Conservation (phyloP, 73 alveolate species). For the Tetrahymena malaccensis region DNA sequence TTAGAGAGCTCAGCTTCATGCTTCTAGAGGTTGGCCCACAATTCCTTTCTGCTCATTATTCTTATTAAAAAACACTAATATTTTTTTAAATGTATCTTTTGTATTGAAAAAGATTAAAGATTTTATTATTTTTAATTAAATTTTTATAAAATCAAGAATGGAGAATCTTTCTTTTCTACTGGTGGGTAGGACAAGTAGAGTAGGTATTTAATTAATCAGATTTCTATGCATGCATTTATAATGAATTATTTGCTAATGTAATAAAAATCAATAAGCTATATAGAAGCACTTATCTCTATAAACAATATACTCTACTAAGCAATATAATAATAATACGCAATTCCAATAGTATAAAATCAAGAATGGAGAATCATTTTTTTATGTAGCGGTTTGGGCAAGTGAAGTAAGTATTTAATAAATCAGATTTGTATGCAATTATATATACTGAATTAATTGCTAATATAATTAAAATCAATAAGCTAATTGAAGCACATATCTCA, state of each 20-base stretch:
- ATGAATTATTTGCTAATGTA: neutral
- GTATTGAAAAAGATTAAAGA: neutral
- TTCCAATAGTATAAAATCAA: neutral
- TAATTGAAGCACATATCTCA: neutral
- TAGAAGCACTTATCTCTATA: neutral
- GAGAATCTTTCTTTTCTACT: neutral
- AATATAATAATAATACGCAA: neutral
- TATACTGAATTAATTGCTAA: neutral
- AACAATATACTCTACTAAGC: neutral
- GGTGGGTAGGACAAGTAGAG: neutral
- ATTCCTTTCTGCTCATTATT: neutral
- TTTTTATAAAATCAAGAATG: neutral
- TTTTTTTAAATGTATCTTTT: neutral
- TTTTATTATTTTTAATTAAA: neutral
- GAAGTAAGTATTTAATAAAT: neutral
- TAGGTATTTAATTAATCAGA: neutral
- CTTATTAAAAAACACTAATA: neutral
- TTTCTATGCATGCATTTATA: neutral
- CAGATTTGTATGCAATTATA: neutral
- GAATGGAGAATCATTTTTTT: neutral
- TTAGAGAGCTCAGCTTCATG: conserved; percentile 22
- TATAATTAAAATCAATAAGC: neutral
- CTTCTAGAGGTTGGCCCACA: neutral
- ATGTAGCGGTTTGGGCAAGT: neutral
- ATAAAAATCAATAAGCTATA: neutral